phyloP scores from a whole-genome alignment of 176 grass and related monocot species.

The Carex myosuroides region DNA sequence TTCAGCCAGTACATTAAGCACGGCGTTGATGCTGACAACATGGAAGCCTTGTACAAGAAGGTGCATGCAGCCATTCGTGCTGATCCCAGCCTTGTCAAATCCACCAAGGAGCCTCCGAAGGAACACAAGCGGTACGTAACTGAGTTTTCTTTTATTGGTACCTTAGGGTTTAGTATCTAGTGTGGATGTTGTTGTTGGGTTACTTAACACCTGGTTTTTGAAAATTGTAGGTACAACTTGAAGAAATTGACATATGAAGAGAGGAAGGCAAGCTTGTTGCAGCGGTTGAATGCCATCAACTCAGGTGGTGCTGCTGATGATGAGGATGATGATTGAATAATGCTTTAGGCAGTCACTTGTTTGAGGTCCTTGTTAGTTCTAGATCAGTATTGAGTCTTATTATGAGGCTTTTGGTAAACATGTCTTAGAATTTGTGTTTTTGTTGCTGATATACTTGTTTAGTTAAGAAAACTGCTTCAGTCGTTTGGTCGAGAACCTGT shows the following conservation, averaged over 20 bases:
- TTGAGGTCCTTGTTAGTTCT: neutral
- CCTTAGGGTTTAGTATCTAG: neutral
- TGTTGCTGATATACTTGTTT: neutral
- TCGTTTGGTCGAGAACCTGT: neutral
- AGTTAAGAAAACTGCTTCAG: neutral
- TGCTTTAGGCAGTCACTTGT: neutral
- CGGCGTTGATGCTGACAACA: constrained; percentile 52
- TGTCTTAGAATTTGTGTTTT: neutral
- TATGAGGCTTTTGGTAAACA: neutral
- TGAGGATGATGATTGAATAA: constrained; percentile 58
- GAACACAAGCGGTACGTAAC: constrained; percentile 56
- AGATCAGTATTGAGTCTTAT: neutral
- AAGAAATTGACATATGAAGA: constrained; percentile 88
- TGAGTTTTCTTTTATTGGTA: neutral
- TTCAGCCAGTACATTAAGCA: constrained; percentile 76
- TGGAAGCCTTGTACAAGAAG: constrained; percentile 78
- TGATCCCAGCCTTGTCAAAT: constrained; percentile 36
- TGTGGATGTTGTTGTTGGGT: neutral
- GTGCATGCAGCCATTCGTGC: constrained; percentile 79
- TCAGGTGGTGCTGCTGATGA: constrained; percentile 30
- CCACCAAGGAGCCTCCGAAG: constrained; percentile 37
- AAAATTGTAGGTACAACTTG: constrained; percentile 46
- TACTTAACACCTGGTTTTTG: neutral
- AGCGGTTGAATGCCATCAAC: constrained; percentile 71
- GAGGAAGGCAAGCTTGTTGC: constrained; percentile 59